Conservation (phyloP, 371 early-diverging fungal genomes). For the Parasitella parasitica region DNA sequence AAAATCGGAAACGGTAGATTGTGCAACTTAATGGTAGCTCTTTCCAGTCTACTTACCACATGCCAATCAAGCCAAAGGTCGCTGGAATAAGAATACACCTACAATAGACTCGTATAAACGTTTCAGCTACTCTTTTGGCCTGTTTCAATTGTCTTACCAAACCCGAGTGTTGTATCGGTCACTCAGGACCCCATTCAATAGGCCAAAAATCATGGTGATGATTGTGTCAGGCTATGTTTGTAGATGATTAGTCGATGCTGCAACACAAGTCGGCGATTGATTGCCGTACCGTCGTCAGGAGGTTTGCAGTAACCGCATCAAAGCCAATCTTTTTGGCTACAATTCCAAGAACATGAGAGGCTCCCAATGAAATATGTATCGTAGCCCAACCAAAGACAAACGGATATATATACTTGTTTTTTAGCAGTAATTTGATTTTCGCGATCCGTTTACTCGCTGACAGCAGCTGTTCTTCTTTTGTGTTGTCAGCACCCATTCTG, state of each 20-base stretch:
- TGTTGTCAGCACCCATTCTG: slow-evolving; percentile 8
- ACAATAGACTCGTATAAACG: not conserved
- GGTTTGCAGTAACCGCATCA: slow-evolving; percentile 49
- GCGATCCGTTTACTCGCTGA: not conserved
- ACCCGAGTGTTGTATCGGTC: slow-evolving; percentile 35
- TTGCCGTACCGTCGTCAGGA: slow-evolving; percentile 42
- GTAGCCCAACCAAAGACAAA: slow-evolving; percentile 45
- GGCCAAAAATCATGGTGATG: slow-evolving; percentile 38
- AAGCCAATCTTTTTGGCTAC: slow-evolving; percentile 45
- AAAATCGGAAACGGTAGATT: no score
- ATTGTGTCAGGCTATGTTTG: slow-evolving; percentile 43
- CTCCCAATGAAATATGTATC: slow-evolving; percentile 37
- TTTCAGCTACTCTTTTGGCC: not conserved
- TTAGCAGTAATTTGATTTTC: slow-evolving; percentile 9
- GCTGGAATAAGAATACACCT: slow-evolving; percentile 42
- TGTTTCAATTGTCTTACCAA: slow-evolving; percentile 21
- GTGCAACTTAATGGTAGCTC: no score
- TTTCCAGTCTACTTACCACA: slow-evolving; percentile 20
- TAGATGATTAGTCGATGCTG: no score
- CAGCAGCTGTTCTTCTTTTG: not conserved
- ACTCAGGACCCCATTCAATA: slow-evolving; percentile 43
- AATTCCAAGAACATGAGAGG: slow-evolving; percentile 42
- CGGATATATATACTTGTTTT: slow-evolving; percentile 37
- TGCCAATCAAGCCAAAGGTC: slow-evolving; percentile 31
- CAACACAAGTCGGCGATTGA: not conserved